Evolutionary conservation across 306 rosid genomes (phyloP).

Genomic region (barrel medic (Medicago truncatula)): DNA sequence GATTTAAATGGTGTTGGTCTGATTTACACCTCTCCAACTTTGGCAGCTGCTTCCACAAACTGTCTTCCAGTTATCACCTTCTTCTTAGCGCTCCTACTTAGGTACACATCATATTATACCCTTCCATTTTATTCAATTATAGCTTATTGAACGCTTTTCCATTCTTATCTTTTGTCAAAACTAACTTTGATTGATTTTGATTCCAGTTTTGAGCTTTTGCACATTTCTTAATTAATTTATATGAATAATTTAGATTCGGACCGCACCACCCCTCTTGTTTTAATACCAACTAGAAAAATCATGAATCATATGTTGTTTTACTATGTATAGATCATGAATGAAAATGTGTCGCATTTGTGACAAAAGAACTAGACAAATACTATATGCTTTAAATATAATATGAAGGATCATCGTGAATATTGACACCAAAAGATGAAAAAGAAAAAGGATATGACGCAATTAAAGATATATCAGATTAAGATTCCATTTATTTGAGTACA

Average conservation of each 20-base stretch:
- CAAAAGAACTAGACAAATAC: constrained; percentile 11
- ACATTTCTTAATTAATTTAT: background rate
- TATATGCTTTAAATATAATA: constrained; percentile 28
- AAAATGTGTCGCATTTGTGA: background rate
- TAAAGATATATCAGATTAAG: background rate
- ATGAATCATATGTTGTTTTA: background rate
- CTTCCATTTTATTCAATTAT: constrained; percentile 9
- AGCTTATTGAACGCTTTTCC: background rate
- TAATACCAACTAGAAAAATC: background rate
- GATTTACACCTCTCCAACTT: constrained; percentile 65
- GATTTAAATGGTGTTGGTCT: constrained; percentile 59
- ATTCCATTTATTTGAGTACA: background rate
- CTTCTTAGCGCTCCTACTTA: constrained; percentile 63
- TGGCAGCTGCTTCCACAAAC: constrained; percentile 75
- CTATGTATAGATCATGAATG: background rate
- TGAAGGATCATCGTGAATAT: constrained; percentile 1
- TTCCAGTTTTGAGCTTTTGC: background rate
- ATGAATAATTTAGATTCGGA: constrained; percentile 28
- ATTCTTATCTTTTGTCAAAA: background rate
- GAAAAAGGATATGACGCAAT: constrained; percentile 33
- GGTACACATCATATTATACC: constrained; percentile 45
- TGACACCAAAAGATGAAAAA: constrained; percentile 4
- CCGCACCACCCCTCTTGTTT: background rate
- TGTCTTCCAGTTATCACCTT: constrained; percentile 80
- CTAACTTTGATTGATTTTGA: background rate